Base-by-base conservation (phyloP, 768 basidiomycete genomes). In the Coprinellus micaceus region DNA sequence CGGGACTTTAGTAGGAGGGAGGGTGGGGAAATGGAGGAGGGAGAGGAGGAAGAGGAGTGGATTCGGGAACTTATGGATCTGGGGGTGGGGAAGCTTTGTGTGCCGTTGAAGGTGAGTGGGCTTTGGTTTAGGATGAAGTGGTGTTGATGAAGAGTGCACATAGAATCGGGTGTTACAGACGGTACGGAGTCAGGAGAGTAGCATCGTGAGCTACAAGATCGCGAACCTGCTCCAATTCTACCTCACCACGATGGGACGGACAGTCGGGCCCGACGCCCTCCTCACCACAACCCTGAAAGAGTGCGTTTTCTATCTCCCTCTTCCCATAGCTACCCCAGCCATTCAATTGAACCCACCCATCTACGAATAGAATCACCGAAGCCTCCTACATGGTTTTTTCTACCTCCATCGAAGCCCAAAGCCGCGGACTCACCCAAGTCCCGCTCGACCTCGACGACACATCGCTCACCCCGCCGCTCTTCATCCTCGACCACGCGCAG, bases 151-250 rank as follows among this genome's bases (percentile, higher is more conserved):
- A 29, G 13, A 46, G 4, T 12, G 61, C 12, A 1, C 6, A 24
- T 55, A 95, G 91, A 76, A 89, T 30, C 84, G 96, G 24, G 89
- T 98, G n/a, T 84, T 91, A 64, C 94, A 98, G 68, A 97, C 94
- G 3, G 84, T 97, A 25, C 84, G 89, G 44, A 91, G 88, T 0
- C 96, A 99, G 67, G 96, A 98, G 70, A 94, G 91, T 62, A 87
- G 89, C 57, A 93, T 98, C 57, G 83, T 88, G 44, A 85, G 90
- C 0, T 99, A 94, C 75, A 94, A 92, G 69, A 86, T 98, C 51
- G 88, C 93, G 46, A 98, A 96, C 63, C 76, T 98, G n/a, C 71
- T 99, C 9, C 92, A 96, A 61, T 99, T 98, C 67, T 99, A 98
- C 68, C 75, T 87, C 66, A 70, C 94, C 29, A 98, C 94, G 4